Evolutionary conservation across 2,329 filamentous ascomycete species (phyloP), one percentile per base, ranked within the genome.

Genomic region (Akanthomyces muscarius): DNA sequence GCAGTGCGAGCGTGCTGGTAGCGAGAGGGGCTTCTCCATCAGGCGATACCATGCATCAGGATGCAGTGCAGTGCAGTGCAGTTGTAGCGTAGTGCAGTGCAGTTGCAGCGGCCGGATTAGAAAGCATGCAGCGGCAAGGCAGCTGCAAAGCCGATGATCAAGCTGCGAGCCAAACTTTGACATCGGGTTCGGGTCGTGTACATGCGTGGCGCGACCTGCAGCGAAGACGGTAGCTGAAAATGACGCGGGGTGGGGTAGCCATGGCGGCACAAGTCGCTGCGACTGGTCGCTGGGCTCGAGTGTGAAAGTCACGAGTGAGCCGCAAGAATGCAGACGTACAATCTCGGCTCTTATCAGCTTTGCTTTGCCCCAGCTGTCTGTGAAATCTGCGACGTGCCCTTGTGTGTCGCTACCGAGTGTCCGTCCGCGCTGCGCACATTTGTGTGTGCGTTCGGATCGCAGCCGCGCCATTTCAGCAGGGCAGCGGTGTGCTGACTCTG

Each of bases 191-290:
- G 18, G 23, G 38, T 48, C 51, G 59, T 55, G 52, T 62, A 6
- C 30, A 44, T 50, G 36, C 47, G 47, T 63, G 61, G 54, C 54
- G 54, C 62, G 48, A 63, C 55, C 30, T 63, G 62, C 62, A 63
- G 54, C 16, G 55, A 63, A 52, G 48, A 59, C 18, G 21, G 38
- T 53, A 63, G 62, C 62, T 63, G 62, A 63, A 63, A 59, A 58
- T 56, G 60, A 56, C 51, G 60, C 30, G 38, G 60, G 30, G 60
- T 61, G 59, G 59, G 30, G 59, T 16, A 28, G 28, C 59, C 30
- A 54, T 53, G 59, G 38, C 33, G 41, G 25, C n/a, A 47, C 36
- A 54, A 44, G 42, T 28, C 50, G 41, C 38, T 54, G 50, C 30
- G 25, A 61, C 59, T 61, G 59, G 59, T 45, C 30, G 42, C 30